Evolutionary conservation across 495 filamentous ascomycete species (phyloP).

Genomic region (Tuber brumale): DNA sequence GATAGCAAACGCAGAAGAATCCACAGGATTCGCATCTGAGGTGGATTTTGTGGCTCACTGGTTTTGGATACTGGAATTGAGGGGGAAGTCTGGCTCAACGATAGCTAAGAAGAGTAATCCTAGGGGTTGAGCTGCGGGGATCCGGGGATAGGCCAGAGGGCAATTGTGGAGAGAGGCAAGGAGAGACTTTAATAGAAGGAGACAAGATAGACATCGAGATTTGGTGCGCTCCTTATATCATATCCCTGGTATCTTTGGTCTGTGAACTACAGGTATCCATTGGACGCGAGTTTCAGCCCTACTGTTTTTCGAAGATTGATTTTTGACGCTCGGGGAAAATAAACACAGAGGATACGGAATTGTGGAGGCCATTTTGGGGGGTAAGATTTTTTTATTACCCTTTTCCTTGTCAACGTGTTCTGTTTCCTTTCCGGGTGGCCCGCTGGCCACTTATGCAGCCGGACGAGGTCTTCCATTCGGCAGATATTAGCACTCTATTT

Average conservation of each 20-base stretch:
- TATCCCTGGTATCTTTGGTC: not conserved
- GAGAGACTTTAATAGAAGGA: not conserved
- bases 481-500: conserved; percentile 32
- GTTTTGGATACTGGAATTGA: conserved; percentile 19
- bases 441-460: conserved; percentile 25
- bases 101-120: conserved; percentile 14
- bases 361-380: conserved; percentile 8
- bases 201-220: not conserved
- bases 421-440: conserved; percentile 32
- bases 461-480: conserved; percentile 28
- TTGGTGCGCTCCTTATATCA: not conserved
- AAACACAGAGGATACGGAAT: not conserved
- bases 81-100: conserved; percentile 16
- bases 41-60: conserved; percentile 6
- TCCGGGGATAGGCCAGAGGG: not conserved
- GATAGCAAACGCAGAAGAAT: conserved; percentile 26
- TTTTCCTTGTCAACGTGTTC: conserved; percentile 38
- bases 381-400: conserved; percentile 32
- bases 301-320: conserved; percentile 12
- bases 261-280: not conserved
- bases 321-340: not conserved
- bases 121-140: conserved; percentile 21
- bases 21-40: conserved; percentile 11
- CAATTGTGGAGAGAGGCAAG: not conserved
- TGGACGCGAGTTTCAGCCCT: conserved; percentile 20